A percentile compares a stretch with the other conserved stretches of the same genome.
phyloP scores from a whole-genome alignment of 177 flowering plant species.

The Vitis hybrid region DNA sequence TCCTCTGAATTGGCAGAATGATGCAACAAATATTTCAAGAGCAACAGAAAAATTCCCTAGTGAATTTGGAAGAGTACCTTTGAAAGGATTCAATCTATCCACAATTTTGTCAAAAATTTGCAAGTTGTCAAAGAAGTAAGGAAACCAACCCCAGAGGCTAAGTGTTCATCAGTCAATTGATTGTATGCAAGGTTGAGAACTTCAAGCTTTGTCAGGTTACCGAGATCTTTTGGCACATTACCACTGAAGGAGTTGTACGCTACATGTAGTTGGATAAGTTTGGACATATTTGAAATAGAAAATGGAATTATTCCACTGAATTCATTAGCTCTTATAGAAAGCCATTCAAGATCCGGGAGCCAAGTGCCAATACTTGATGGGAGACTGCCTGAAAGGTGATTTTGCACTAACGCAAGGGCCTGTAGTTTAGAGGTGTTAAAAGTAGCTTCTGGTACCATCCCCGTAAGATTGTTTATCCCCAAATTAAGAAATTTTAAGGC shows the following conservation, averaged over 20 bases:
- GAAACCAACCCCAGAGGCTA: background rate
- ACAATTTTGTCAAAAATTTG: background rate
- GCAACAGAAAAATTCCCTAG: constrained; percentile 15
- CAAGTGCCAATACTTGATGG: background rate
- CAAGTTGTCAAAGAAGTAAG: constrained; percentile 8
- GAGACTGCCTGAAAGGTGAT: background rate
- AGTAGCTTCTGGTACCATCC: no score
- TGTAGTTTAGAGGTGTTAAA: background rate
- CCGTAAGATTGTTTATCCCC: no score
- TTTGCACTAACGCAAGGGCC: background rate
- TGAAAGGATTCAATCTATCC: background rate
- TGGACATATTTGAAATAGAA: constrained; percentile 1
- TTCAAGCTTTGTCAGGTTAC: background rate
- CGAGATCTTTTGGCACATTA: background rate
- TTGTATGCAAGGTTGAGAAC: background rate
- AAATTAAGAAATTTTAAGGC: no score
- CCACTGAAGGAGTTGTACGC: background rate
- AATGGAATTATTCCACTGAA: constrained; percentile 7
- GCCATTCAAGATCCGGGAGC: constrained; percentile 3
- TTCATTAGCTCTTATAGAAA: background rate
- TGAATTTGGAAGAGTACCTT: constrained; percentile 1
- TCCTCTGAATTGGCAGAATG: background rate
- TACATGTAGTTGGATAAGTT: background rate
- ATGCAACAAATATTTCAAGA: background rate
- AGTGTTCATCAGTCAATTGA: background rate